These are phyloP conservation scores for Pythium grandisporangium DNA, from an alignment of 352 stramenopile genomes.

Conservation along the genomic window DNA sequence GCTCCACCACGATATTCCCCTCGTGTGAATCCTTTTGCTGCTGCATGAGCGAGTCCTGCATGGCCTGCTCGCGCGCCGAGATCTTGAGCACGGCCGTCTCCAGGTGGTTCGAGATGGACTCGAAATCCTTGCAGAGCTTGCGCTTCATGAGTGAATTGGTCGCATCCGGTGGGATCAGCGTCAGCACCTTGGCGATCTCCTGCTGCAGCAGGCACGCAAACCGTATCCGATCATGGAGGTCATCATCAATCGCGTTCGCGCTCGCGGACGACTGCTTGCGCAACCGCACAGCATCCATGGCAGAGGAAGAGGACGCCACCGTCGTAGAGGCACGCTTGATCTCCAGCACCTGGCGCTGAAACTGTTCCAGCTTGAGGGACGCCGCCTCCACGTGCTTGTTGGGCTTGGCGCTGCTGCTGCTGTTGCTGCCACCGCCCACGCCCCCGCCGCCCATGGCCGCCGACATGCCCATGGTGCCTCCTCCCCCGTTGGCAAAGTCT, in stretches of 20 bases:
- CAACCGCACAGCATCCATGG: constrained; percentile 6
- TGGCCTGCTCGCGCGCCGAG: constrained; percentile 46
- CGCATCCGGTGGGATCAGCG: constrained; percentile 41
- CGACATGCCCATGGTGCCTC: constrained; percentile 8
- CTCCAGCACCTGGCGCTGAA: constrained; percentile 71
- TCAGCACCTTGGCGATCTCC: constrained; percentile 62
- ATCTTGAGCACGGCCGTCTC: constrained; percentile 61
- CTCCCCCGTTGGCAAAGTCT: constrained; percentile 33
- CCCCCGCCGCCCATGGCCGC: constrained; percentile 4
- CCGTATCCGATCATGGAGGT: constrained; percentile 76
- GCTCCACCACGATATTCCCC: constrained; percentile 49
- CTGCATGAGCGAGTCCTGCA: constrained; percentile 35
- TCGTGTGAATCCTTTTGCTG: constrained; percentile 20
- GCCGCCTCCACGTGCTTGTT: constrained; percentile 58
- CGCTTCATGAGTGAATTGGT: constrained; percentile 64
- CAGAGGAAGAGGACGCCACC: no score
- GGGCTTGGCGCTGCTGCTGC: constrained; percentile 8
- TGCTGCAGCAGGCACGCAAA: constrained; percentile 78
- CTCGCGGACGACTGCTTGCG: constrained; percentile 4
- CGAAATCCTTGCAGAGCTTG: constrained; percentile 79
- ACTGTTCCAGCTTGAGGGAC: constrained; percentile 75
- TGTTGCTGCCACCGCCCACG: constrained; percentile 10
- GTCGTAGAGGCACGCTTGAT: constrained; percentile 74
- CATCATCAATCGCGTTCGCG: constrained; percentile 39
- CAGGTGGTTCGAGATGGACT: constrained; percentile 62